phyloP scores from a whole-genome alignment of 345 rosid genomes.

The Eucalyptus melliodora region DNA sequence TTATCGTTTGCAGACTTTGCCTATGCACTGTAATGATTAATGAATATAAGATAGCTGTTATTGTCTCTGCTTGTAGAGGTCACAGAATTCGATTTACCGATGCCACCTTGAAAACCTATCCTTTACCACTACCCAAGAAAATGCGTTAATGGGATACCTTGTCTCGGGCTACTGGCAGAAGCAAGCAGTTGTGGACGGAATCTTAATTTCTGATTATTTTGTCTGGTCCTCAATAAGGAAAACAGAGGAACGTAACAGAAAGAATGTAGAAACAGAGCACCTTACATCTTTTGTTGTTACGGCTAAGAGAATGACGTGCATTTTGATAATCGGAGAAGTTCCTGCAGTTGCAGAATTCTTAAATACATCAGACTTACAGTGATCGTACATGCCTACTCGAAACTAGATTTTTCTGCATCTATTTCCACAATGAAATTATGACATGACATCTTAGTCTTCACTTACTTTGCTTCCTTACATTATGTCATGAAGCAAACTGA shows the following conservation, averaged over 20 bases:
- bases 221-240: neutral
- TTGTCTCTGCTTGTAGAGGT: neutral
- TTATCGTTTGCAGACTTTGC: neutral
- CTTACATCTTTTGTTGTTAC: neutral
- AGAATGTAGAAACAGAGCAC: neutral
- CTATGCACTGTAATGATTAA: neutral
- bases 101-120: neutral
- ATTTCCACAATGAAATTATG: neutral
- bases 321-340: neutral
- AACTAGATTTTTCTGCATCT: neutral
- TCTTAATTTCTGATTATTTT: neutral
- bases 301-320: neutral
- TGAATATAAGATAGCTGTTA: neutral
- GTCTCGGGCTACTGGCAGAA: neutral
- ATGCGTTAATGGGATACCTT: neutral
- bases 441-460: neutral
- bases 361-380: neutral
- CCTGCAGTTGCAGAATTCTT: neutral
- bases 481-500: neutral
- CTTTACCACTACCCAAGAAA: neutral
- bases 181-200: neutral
- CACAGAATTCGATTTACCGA: neutral
- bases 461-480: neutral
- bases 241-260: neutral
- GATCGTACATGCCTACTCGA: neutral